phyloP scores from a whole-genome alignment of 768 basidiomycete genomes.

The Artomyces pyxidatus region DNA sequence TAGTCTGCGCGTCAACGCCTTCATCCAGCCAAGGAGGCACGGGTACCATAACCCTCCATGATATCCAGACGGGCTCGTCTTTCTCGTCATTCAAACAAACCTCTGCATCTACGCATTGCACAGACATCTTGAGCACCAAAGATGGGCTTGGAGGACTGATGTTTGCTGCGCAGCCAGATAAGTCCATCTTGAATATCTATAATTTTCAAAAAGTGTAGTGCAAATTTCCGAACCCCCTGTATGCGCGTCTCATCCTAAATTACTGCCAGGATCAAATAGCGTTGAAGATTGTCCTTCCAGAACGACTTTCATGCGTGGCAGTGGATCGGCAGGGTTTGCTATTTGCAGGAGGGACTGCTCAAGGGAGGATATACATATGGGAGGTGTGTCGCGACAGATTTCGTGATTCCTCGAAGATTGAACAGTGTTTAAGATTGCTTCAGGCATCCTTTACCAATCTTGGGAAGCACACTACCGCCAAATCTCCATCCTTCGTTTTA shows the following conservation, averaged over 20 bases:
- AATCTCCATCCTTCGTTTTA: conserved; percentile 77
- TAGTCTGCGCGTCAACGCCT: conserved; percentile 57
- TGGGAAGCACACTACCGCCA: conserved; percentile 97
- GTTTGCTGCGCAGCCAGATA: conserved; percentile 80
- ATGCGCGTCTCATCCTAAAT: no score
- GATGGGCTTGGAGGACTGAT: conserved; percentile 78
- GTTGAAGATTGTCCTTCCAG: conserved; percentile 80
- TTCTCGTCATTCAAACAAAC: conserved; percentile 90
- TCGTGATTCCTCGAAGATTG: no score
- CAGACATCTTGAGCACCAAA: conserved; percentile 58
- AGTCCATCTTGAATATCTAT: conserved; percentile 84
- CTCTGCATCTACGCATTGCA: conserved; percentile 53
- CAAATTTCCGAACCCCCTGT: no score
- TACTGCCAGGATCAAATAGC: conserved; percentile 93
- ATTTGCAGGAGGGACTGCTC: conserved; percentile 82
- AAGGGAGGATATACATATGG: conserved; percentile 93
- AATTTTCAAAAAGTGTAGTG: conserved; percentile 92
- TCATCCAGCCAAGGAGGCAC: conserved; percentile 37
- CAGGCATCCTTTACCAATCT: conserved; percentile 86
- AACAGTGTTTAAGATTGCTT: no score
- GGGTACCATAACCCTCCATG: conserved; percentile 70
- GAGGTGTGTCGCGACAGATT: no score
- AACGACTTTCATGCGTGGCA: conserved; percentile 77
- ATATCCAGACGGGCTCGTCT: conserved; percentile 66
- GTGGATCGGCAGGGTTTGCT: conserved; percentile 65